Base-by-base conservation (phyloP, 805 yeast species). In the Candida ulmi region DNA sequence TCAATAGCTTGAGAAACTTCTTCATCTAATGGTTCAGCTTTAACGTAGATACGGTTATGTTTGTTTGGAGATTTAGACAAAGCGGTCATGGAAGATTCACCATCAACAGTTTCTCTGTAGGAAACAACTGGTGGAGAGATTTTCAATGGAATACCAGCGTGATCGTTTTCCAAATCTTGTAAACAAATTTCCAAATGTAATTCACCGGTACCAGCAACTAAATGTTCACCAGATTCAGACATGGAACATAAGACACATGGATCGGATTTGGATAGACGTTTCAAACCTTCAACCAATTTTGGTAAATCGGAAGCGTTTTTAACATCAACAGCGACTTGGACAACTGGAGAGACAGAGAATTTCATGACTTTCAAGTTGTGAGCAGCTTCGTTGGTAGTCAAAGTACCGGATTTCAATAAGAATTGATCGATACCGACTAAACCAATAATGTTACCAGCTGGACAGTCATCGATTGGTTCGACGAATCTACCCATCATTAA, bases 381-480 rank as follows among this genome's bases (percentile, higher is more conserved):
- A 59, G 99, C 85, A 61, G 87, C 72, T 71, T 93, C 98, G 67
- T 74, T 74, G 70, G 97, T 91, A 77, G 99, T 93, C 66, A 91
- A 76, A 64, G 99, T 91, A 88, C 98, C 99, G 65, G 96, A 86
- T 80, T 91, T 91, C 75, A 91, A 86, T 77, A 91, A 85, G 87
- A 90, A 91, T 82, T 91, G 99, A 77, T 91, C 99, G 63, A 91
- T 86, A 90, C 99, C 99, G 64, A 91, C 98, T 71, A 91, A 78
- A 88, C 98, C 99, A 68, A 90, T 81, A 83, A 91, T 91, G 96
- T 91, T 91, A 87, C 99, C 99, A 62, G 98, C 97, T 70, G 99
- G 98, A 78, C 95, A 86, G 78, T 91, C 98, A 65, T 91, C 98
- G 64, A 91, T 91, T 68, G 91, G 88, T 81, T 91, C 99, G 65